A percentile compares a stretch with the other conserved stretches of the same genome.
Evolutionary conservation across 208 protist species (phyloP).

Genomic region (Trypanosomatidae sp.): DNA sequence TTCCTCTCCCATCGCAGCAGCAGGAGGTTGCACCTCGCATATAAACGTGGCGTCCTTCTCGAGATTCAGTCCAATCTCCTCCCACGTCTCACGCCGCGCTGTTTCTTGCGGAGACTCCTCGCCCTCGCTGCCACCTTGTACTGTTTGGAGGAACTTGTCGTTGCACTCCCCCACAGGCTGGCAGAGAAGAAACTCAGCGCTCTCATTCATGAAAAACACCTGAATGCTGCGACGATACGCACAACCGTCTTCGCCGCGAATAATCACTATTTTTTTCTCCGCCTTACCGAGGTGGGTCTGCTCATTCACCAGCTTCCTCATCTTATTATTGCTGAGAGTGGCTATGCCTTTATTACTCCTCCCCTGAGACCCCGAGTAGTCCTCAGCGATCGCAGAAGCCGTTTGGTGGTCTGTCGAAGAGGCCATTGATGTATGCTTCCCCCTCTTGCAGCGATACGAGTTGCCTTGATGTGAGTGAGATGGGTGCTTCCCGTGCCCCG

Average conservation of each 20-base stretch:
- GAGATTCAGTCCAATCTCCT: conserved; percentile 44
- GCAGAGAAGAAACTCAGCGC: conserved; percentile 32
- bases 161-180: conserved; percentile 30
- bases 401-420: background rate
- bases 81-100: conserved; percentile 38
- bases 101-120: conserved; percentile 31
- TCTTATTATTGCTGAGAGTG: too few relatives aligned
- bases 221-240: conserved; percentile 42
- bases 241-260: conserved; percentile 15
- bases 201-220: conserved; percentile 42
- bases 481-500: background rate
- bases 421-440: background rate
- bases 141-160: conserved; percentile 29
- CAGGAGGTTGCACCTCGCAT: conserved; percentile 19
- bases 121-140: conserved; percentile 38
- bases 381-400: background rate
- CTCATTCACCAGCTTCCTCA: background rate
- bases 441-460: background rate
- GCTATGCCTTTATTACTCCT: too few relatives aligned
- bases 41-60: conserved; percentile 20
- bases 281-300: background rate
- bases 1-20: background rate
- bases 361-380: background rate
- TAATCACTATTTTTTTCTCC: background rate
- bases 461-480: background rate